Evolutionary conservation across 805 yeast genomes (phyloP).

Genomic region (Sugiyamaella americana): DNA sequence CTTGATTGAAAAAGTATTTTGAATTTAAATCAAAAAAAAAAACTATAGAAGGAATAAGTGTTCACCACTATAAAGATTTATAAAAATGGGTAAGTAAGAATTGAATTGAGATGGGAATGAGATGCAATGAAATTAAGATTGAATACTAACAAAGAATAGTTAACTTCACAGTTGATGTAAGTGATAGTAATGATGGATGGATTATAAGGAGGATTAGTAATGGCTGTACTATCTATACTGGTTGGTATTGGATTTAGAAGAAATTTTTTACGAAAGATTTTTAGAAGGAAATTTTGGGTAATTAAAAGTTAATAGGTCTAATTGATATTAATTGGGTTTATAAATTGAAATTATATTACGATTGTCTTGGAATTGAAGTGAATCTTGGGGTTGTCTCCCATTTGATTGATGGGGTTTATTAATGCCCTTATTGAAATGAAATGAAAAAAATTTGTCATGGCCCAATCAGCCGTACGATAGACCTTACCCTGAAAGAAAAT

Average conservation of each 20-base stretch:
- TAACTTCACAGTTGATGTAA: constrained; percentile 27
- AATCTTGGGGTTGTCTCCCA: neutral
- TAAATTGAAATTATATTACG: neutral
- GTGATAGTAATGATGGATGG: constrained; percentile 3
- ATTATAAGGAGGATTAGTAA: neutral
- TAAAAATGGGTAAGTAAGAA: constrained; percentile 29
- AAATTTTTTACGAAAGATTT: neutral
- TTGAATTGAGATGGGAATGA: neutral
- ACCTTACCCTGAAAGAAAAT: neutral
- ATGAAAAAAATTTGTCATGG: neutral
- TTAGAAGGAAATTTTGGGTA: neutral
- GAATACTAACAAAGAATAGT: constrained; percentile 13
- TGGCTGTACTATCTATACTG: neutral
- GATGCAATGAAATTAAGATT: neutral
- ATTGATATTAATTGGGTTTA: neutral
- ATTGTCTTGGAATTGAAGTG: neutral
- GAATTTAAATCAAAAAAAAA: neutral
- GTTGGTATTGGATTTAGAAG: neutral
- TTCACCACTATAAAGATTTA: constrained; percentile 14
- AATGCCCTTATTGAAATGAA: neutral
- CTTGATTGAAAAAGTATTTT: neutral
- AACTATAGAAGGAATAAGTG: constrained; percentile 2
- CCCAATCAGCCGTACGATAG: neutral
- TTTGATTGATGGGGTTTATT: neutral
- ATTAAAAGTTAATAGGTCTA: neutral